Conservation (phyloP, 495 filamentous ascomycete genomes). For the Aeminium ludgeri region DNA sequence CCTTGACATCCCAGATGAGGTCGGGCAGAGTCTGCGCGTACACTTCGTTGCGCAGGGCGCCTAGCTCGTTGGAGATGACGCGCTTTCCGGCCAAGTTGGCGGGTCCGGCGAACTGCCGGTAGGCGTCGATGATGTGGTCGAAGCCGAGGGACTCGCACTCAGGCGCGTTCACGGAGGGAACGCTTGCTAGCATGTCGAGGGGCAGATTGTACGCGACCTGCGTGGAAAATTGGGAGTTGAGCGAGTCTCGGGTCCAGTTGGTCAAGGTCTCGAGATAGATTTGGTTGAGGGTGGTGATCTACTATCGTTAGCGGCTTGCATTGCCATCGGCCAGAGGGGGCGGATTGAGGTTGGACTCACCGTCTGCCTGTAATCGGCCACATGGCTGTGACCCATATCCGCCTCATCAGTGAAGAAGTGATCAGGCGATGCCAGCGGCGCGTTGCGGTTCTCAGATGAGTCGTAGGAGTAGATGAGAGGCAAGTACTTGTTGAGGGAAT, state of each 20-base stretch:
- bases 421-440: constrained; percentile 12
- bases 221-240: constrained; percentile 23
- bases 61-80: constrained; percentile 17
- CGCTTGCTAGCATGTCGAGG: constrained; percentile 27
- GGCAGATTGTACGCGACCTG: constrained; percentile 35
- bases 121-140: constrained; percentile 27
- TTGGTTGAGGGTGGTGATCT: constrained; percentile 23
- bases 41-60: constrained; percentile 5
- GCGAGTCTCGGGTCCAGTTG: constrained; percentile 20
- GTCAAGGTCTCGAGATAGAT: constrained; percentile 23
- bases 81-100: constrained; percentile 20
- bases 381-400: constrained; percentile 14
- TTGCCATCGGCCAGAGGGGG: no score
- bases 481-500: constrained; percentile 20
- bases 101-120: constrained; percentile 31
- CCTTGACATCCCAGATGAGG: constrained; percentile 14
- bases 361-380: constrained; percentile 21
- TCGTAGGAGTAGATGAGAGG: constrained; percentile 27
- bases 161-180: constrained; percentile 29
- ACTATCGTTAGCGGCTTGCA: no score
- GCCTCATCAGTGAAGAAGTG: constrained; percentile 13
- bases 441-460: constrained; percentile 22
- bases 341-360: background rate
- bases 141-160: constrained; percentile 34
- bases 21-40: constrained; percentile 12